These are phyloP conservation scores for Phytophthora litchii DNA, from an alignment of 352 stramenopile species.

Conservation along the genomic window DNA sequence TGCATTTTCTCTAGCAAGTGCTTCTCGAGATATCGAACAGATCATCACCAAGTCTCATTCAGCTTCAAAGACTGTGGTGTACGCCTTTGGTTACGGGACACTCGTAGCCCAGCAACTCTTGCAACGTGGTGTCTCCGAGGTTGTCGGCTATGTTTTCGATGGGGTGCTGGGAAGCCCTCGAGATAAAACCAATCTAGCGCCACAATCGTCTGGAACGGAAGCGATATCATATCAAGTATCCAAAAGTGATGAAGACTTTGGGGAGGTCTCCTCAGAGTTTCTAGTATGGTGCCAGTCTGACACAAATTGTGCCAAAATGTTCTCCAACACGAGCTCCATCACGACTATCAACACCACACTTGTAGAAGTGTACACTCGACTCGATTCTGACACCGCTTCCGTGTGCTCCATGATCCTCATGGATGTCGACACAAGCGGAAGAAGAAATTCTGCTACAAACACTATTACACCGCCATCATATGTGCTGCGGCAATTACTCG, in stretches of 20 bases:
- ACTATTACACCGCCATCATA: conserved; percentile 42
- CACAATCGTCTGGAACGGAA: not conserved
- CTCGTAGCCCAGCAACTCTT: conserved; percentile 67
- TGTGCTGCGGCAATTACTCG: conserved; percentile 53
- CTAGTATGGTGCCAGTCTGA: conserved; percentile 53
- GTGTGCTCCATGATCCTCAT: conserved; percentile 34
- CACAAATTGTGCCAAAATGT: conserved; percentile 44
- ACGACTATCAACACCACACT: conserved; percentile 42
- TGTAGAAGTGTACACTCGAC: conserved; percentile 38
- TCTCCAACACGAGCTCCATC: conserved; percentile 31
- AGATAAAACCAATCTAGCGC: not conserved
- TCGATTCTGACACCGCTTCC: conserved; percentile 42
- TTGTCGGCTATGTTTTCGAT: conserved; percentile 70
- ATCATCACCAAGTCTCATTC: conserved; percentile 57
- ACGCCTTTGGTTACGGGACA: conserved; percentile 76
- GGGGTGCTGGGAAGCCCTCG: conserved; percentile 35
- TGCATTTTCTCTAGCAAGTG: conserved; percentile 75
- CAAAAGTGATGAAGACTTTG: conserved; percentile 50
- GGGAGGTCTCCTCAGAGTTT: conserved; percentile 49
- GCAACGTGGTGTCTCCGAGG: conserved; percentile 50
- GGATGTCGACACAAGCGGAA: conserved; percentile 13
- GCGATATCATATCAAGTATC: conserved; percentile 25
- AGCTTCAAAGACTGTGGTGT: conserved; percentile 51
- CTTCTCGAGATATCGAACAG: conserved; percentile 59
- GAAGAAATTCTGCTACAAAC: conserved; percentile 12